Percentiles rank a stretch among this genome's conserved stretches.
Evolutionary conservation across 163 green algal genomes (phyloP).

Genomic region (Picocystis sp.): DNA sequence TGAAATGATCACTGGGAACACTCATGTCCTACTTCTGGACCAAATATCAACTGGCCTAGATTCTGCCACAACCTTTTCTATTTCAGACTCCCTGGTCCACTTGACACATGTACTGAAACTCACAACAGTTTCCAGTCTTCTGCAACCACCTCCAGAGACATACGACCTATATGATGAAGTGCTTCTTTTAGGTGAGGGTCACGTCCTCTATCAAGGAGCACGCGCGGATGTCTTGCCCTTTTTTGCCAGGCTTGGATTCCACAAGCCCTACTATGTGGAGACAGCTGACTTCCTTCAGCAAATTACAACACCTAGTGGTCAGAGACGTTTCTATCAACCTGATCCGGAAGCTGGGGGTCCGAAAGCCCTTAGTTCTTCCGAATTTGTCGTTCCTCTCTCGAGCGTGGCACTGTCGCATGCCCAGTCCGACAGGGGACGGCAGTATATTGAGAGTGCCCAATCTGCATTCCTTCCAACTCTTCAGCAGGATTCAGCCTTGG

Average conservation of each 20-base stretch:
- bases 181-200: slow-evolving; percentile 37
- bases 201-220: slow-evolving; percentile 34
- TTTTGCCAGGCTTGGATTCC: slow-evolving; percentile 49
- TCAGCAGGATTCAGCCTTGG: too few species aligned
- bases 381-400: slow-evolving; percentile 1
- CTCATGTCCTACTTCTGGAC: slow-evolving; percentile 23
- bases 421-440: too few species aligned
- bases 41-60: slow-evolving; percentile 40
- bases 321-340: slow-evolving; percentile 4
- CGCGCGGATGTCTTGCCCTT: slow-evolving; percentile 37
- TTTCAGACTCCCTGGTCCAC: slow-evolving; percentile 20
- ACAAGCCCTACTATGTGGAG: slow-evolving; percentile 32
- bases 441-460: too few species aligned
- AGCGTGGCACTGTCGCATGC: not conserved
- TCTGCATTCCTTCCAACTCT: too few species aligned
- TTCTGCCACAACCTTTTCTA: slow-evolving; percentile 26
- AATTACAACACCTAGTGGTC: slow-evolving; percentile 24
- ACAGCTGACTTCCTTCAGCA: slow-evolving; percentile 35
- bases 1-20: slow-evolving; percentile 15
- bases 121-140: slow-evolving; percentile 29
- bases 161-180: slow-evolving; percentile 54
- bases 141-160: slow-evolving; percentile 43
- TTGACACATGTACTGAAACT: slow-evolving; percentile 15
- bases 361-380: slow-evolving; percentile 9
- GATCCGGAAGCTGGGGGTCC: slow-evolving; percentile 13